phyloP scores from a whole-genome alignment of 2,329 filamentous ascomycete species.

The Pyrenochaeta sp. region DNA sequence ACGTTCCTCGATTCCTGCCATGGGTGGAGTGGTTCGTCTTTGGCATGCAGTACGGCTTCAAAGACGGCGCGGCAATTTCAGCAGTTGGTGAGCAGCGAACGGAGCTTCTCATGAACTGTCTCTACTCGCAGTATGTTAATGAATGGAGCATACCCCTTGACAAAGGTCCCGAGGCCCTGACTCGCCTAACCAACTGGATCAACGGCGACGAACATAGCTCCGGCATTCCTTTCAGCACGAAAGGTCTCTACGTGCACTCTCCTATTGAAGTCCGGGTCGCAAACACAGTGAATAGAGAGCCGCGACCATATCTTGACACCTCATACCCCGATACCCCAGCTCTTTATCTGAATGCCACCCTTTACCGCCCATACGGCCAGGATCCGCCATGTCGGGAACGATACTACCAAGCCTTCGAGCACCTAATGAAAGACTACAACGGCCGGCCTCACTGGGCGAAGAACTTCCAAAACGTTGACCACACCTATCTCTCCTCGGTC shows the following conservation, averaged over 20 bases:
- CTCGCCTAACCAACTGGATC: slow-evolving; percentile 85
- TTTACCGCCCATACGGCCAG: slow-evolving; percentile 81
- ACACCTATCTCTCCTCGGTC: slow-evolving; percentile 69
- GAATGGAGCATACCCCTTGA: slow-evolving; percentile 93
- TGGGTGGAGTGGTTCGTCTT: slow-evolving; percentile 97
- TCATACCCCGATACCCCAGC: slow-evolving; percentile 74
- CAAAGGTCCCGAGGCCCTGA: slow-evolving; percentile 86
- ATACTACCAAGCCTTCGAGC: slow-evolving; percentile 92
- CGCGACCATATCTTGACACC: slow-evolving; percentile 76
- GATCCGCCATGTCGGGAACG: slow-evolving; percentile 79
- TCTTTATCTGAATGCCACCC: slow-evolving; percentile 87
- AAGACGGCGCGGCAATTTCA: slow-evolving; percentile 70
- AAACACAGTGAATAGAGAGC: slow-evolving; percentile 66
- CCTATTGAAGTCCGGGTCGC: slow-evolving; percentile 90
- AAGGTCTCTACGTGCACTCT: slow-evolving; percentile 84
- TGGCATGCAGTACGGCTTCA: slow-evolving; percentile 96
- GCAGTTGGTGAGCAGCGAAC: slow-evolving; percentile 81
- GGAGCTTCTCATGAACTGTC: slow-evolving; percentile 92
- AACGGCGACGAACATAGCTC: slow-evolving; percentile 75
- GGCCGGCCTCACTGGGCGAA: slow-evolving; percentile 92
- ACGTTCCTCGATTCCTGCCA: slow-evolving; percentile 79
- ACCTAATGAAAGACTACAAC: slow-evolving; percentile 84
- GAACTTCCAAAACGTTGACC: slow-evolving; percentile 73
- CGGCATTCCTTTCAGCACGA: slow-evolving; percentile 80
- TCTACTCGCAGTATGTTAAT: slow-evolving; percentile 98